Base-by-base conservation (phyloP, 495 filamentous ascomycete species). In the Durotheca rogersii region DNA sequence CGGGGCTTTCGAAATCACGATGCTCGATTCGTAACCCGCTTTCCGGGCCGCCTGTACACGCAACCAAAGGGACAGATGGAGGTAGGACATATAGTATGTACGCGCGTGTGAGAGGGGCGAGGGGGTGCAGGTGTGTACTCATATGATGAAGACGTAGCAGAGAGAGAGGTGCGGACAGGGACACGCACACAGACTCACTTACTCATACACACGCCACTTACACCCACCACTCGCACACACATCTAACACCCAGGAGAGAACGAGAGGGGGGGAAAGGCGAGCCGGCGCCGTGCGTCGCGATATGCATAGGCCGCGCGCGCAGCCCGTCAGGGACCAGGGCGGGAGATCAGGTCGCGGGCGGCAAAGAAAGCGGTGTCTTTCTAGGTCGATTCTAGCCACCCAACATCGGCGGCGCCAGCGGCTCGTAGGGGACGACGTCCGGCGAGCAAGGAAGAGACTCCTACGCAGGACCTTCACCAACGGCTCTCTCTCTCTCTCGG, bases 311-410 rank as follows among this genome's bases (percentile, higher is more conserved):
- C 33, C 18, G 19, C 23, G 23, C 23, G 36, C 30, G 49, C 38
- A 43, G 49, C 55, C 40, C 38, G n/a, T 34, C 48, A 35, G 49
- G 49, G 55, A 53, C 46, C 21, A 50, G 49, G 55, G 36, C 14
- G 16, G 17, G 48, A 32, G 38, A 38, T 47, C 23, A 39, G n/a
- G 12, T 25, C 3, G 32, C 30, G 41, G 15, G 31, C 49, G 55
- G 55, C 16, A 52, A 30, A 25, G 44, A 21, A 35, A 49, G 34
- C 55, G 49, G 55, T 53, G 36, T 49, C 55, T 58, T 53, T 58
- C 49, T 53, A 30, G 32, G 11, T 14, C 23, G 49, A 58, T 41
- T 20, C 40, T 37, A 32, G 27, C 39, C 49, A 32, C 39, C 49
- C 44, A 30, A 48, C 49, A 53, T 58, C 55, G 44, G 35, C 40